phyloP scores from a whole-genome alignment of 371 early-diverging fungal species.

The Dipsacomyces acuminosporus region DNA sequence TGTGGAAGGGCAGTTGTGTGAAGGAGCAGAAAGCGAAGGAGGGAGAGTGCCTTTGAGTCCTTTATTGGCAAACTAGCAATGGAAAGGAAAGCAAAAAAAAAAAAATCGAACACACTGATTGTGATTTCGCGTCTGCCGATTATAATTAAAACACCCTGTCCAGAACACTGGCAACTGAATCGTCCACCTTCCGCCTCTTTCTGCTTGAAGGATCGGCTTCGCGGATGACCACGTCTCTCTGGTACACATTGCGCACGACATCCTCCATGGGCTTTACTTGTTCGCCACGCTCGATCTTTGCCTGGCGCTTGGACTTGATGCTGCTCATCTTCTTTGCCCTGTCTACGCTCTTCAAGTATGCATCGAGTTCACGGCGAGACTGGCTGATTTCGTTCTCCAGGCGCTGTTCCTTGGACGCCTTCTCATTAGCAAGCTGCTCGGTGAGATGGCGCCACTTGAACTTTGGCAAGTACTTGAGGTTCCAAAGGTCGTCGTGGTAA shows the following conservation, averaged over 20 bases:
- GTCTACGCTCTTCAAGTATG: slow-evolving; percentile 79
- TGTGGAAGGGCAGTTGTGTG: too few relatives aligned
- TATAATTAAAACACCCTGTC: not conserved
- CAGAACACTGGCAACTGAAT: not conserved
- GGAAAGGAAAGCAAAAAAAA: not conserved
- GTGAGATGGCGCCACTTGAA: slow-evolving; percentile 96
- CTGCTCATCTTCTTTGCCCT: slow-evolving; percentile 75
- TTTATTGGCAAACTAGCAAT: slow-evolving; percentile 1
- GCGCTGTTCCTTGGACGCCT: slow-evolving; percentile 70
- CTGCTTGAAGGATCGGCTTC: not conserved
- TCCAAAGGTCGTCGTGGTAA: slow-evolving; percentile 94
- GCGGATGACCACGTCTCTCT: slow-evolving; percentile 33
- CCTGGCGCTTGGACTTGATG: slow-evolving; percentile 65
- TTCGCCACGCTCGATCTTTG: slow-evolving; percentile 41
- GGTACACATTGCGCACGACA: slow-evolving; percentile 49
- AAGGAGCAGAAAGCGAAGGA: too few relatives aligned
- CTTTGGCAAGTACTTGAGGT: slow-evolving; percentile 88
- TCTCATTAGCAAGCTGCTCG: slow-evolving; percentile 75
- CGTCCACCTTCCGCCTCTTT: not conserved
- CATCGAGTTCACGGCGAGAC: slow-evolving; percentile 79
- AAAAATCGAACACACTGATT: too few relatives aligned
- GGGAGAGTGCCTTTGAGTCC: too few relatives aligned
- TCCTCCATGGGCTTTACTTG: slow-evolving; percentile 30
- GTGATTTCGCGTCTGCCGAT: too few relatives aligned
- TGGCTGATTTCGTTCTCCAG: slow-evolving; percentile 80